Evolutionary conservation across 441 rosid genomes (phyloP), one percentile per base, ranked within the genome.

Genomic region (Pelargonium australe): DNA sequence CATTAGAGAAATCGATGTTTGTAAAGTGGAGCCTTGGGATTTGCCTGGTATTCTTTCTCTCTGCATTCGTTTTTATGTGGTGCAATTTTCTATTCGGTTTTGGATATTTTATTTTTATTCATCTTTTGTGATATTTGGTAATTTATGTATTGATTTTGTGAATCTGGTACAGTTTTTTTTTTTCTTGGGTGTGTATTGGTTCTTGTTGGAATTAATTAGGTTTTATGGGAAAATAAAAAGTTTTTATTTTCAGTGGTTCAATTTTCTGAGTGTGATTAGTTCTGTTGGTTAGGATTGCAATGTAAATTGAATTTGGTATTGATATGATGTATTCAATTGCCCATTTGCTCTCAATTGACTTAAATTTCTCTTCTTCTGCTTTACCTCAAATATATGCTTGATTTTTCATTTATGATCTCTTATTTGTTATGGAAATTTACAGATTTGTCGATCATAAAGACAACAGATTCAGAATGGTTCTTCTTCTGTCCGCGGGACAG

Each of bases 11-110:
- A 79, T 91, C 72, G 97, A 91, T 76, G 87, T 91, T 71, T 91
- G 95, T 64, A 88, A 85, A 81, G 78, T 82, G 73, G 97, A 91
- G 82, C 97, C 96, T 0, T 89, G 94, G 94, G 97, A 91, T 73
- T 83, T 91, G 57, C 97, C 96, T 66, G 89, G 95, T 86, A 76
- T 43, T 47, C 41, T 19, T 1, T 49, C 5, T 47, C 8, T 47
- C 14, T 45, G 23, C 23, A 20, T 20, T 20, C 23, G 23, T 20
- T 20, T 20, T 20, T 20, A 20, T 20, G 23, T 20, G 23, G 23
- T 20, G 23, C 23, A 20, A 20, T 20, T 20, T 20, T 20, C 23
- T 20, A 20, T 20, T 20, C 23, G 23, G 23, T 20, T 20, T 20
- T 20, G 23, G 23, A 20, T 20, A 20, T 20, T 20, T 20, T 20